Percentiles rank a stretch among this genome's conserved stretches.
These are phyloP conservation scores for Retiboletus flavoniger DNA, from an alignment of 1,284 basidiomycete genomes.

Conservation along the genomic window DNA sequence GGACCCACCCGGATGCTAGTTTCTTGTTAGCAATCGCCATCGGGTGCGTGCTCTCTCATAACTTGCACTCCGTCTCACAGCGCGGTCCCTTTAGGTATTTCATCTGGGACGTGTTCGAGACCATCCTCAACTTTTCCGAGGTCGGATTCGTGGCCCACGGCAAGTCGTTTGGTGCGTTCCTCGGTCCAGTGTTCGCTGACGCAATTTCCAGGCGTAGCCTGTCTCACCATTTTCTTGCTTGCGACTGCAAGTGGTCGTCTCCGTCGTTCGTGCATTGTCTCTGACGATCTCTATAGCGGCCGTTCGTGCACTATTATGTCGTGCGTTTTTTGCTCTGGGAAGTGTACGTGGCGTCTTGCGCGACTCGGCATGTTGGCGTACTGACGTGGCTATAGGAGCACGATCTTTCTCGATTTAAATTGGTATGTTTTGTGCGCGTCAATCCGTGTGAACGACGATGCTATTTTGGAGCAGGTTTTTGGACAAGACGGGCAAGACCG, in stretches of 20 bases:
- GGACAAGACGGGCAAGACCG: conserved; percentile 70
- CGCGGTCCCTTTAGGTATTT: conserved; percentile 41
- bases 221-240: conserved; percentile 57
- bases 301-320: conserved; percentile 72
- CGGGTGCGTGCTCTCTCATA: conserved; percentile 38
- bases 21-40: conserved; percentile 43
- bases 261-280: not conserved
- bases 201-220: conserved; percentile 47
- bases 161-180: conserved; percentile 16
- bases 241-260: conserved; percentile 51
- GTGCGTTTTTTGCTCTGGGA: conserved; percentile 76
- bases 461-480: conserved; percentile 51
- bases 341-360: conserved; percentile 42
- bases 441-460: not conserved
- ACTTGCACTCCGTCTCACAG: not conserved
- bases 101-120: conserved; percentile 55
- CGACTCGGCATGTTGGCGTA: conserved; percentile 2
- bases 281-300: conserved; percentile 46
- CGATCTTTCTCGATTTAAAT: conserved; percentile 75
- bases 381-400: conserved; percentile 50
- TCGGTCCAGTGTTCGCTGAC: not conserved
- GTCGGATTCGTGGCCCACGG: conserved; percentile 69
- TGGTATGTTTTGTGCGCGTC: conserved; percentile 44
- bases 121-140: conserved; percentile 46
- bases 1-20: conserved; percentile 43